Percentiles rank a stretch among this genome's conserved stretches.
phyloP scores from a whole-genome alignment of 768 basidiomycete species.

The Hortiboletus flavorubellus region DNA sequence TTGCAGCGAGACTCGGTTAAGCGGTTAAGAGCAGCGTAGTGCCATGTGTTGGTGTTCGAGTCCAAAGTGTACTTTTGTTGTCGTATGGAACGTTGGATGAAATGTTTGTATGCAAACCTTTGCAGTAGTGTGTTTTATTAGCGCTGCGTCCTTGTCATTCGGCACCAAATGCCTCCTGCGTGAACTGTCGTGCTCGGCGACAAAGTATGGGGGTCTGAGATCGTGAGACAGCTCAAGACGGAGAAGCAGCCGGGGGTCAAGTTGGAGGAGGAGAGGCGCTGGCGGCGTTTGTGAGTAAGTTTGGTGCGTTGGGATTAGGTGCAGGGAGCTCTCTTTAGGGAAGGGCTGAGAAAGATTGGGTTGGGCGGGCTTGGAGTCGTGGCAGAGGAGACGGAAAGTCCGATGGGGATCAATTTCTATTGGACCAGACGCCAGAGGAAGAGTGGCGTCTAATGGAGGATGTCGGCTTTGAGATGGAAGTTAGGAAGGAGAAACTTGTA shows the following conservation, averaged over 20 bases:
- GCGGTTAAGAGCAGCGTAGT: background rate
- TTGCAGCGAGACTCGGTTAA: background rate
- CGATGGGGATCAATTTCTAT: conserved; percentile 48
- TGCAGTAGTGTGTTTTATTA: too few relatives aligned
- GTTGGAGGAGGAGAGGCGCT: conserved; percentile 74
- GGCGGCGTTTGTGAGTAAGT: conserved; percentile 76
- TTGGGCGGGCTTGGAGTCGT: conserved; percentile 21
- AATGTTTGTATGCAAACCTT: too few relatives aligned
- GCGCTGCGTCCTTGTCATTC: too few relatives aligned
- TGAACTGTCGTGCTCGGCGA: too few relatives aligned
- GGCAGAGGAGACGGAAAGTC: conserved; percentile 38
- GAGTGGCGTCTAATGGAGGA: conserved; percentile 47
- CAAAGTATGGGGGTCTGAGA: conserved; percentile 68
- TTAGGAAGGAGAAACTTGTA: conserved; percentile 17
- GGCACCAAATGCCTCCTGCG: too few relatives aligned
- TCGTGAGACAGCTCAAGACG: conserved; percentile 72
- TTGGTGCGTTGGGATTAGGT: conserved; percentile 67
- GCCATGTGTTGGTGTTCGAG: background rate
- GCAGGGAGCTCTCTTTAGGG: conserved; percentile 20
- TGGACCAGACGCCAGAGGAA: conserved; percentile 61
- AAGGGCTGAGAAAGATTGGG: conserved; percentile 3
- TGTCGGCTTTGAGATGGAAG: conserved; percentile 50
- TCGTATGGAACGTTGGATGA: background rate
- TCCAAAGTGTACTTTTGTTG: background rate
- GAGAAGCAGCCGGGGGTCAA: conserved; percentile 69